Base-by-base conservation (phyloP, 2,329 filamentous ascomycete species). In the Stagonosporopsis chrysanthemi region DNA sequence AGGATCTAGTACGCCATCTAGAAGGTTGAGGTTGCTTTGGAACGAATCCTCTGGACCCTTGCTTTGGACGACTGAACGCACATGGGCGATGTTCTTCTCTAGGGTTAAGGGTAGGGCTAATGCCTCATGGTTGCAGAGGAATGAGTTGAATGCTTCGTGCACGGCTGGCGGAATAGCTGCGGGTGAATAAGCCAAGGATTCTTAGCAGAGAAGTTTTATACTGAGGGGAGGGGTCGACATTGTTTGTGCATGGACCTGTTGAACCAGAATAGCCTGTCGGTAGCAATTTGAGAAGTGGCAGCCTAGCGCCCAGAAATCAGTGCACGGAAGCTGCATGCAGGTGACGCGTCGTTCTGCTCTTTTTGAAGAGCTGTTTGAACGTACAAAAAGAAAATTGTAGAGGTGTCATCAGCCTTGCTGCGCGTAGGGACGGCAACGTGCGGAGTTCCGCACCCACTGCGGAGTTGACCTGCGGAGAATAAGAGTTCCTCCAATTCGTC, bases 1-100 rank as follows among this genome's bases (percentile, higher is more conserved):
- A 5, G 54, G 43, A 42, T 43, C 45, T 14, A 73, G 59, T 1
- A 62, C 26, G 14, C 47, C 31, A 1, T 70, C 64, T 5, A 72
- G 50, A 12, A 52, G 53, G 28, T 67, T 62, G 9, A 73, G 46
- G 6, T 57, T 42, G 9, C 11, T 23, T 51, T 68, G 67, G 28
- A 63, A 64, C 1, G 46, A 62, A 4, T 19, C 11, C 1, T 45
- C 26, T 1, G 43, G 9, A 15, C 51, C 33, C 15, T 58, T 44
- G 2, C 40, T 39, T 9, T 53, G 58, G 3, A 68, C 19, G 2
- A 55, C 17, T 24, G 52, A 19, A 7, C 58, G 42, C 1, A 47
- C n/a, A 38, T 53, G 28, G 3, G 67, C 38, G 8, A 23, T 23
- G 11, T n/a, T 33, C 11, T 42, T 15, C 2, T 43, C 35, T 19